Base-by-base conservation (phyloP, 306 rosid genomes). In the Citrullus amarus region DNA sequence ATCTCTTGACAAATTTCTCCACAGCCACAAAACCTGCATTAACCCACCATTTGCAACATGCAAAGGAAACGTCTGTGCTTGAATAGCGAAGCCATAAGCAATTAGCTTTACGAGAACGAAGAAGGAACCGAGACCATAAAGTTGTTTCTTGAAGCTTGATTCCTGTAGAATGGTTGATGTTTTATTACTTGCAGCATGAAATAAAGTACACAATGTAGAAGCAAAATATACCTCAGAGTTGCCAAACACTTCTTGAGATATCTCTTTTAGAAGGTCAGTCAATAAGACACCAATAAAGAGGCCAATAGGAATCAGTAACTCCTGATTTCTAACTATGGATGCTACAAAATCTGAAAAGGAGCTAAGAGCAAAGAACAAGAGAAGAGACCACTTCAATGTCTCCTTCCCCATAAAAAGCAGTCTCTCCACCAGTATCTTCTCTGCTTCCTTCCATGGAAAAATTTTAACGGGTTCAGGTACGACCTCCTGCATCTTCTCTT, bases 41-140 rank as follows among this genome's bases (percentile, higher is more conserved):
- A 84, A 80, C 48, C 88, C 89, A 11, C 89, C 91, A 76, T 86
- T 88, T 0, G 82, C 88, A 39, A 81, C 80, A n/a, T 76, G 87
- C 48, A 82, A 73, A 80, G 84, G 76, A 59, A 84, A 76, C 15
- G 71, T 32, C 32, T 67, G 71, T 72, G 84, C 81, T 51, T 38
- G 80, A 14, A 78, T 25, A 32, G 77, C 77, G 7, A 82, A 65
- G 73, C 70, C 58, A 13, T 69, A 65, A 36, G 85, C 54, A 66
- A 85, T 5, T 36, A 76, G 79, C 82, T 86, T 88, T 12, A 82
- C 44, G 16, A 78, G 72, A 76, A 82, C 75, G 17, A 83, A 80
- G 70, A 88, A 77, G 81, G 79, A 80, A 30, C 84, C 78, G 7
- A 86, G 75, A 44, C 81, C 84, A 0, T 76, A 51, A 55, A 88